Evolutionary conservation across 768 basidiomycete genomes (phyloP), one percentile per base, ranked within the genome.

Genomic region (Kwoniella heveanensis): DNA sequence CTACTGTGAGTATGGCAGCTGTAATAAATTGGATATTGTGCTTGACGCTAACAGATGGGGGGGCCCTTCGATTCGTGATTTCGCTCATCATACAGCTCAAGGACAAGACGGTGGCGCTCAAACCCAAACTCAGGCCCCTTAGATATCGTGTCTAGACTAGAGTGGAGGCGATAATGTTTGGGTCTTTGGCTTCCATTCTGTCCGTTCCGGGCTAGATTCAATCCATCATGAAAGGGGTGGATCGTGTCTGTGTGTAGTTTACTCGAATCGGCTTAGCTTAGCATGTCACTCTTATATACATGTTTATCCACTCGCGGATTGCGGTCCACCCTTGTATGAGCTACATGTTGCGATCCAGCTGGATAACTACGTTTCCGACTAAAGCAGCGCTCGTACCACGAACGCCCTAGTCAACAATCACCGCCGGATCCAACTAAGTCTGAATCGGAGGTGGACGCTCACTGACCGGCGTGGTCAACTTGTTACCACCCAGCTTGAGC

Each of bases 1-100:
- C 46, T 74, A 74, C 52, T 54, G 72, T 74, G 54, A 63, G 72
- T 53, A 17, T 29, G 32, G 7, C 13, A 5, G 32, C 7, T 32
- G 32, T 13, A 13, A 32, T 32, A 32, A 32, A 32, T 32, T n/a
- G n/a, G n/a, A n/a, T n/a, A n/a, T n/a, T n/a, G n/a, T n/a, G n/a
- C n/a, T n/a, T n/a, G n/a, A n/a, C n/a, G n/a, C n/a, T n/a, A n/a
- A n/a, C n/a, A n/a, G n/a, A n/a, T n/a, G n/a, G n/a, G n/a, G n/a
- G n/a, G n/a, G n/a, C n/a, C n/a, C n/a, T n/a, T n/a, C n/a, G n/a
- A n/a, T n/a, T n/a, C n/a, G n/a, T 53, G 26, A 21, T 50, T 15
- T 27, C 30, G 13, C 51, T 37, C n/a, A 29, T 36, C 13, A 39
- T 24, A 27, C 51, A 67, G 66, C 53, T n/a, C 66, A 67, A 67